Percentiles rank a stretch among this genome's conserved stretches.
Conservation (phyloP, 2,329 filamentous ascomycete species). For the Sarocladiaceae sp. region DNA sequence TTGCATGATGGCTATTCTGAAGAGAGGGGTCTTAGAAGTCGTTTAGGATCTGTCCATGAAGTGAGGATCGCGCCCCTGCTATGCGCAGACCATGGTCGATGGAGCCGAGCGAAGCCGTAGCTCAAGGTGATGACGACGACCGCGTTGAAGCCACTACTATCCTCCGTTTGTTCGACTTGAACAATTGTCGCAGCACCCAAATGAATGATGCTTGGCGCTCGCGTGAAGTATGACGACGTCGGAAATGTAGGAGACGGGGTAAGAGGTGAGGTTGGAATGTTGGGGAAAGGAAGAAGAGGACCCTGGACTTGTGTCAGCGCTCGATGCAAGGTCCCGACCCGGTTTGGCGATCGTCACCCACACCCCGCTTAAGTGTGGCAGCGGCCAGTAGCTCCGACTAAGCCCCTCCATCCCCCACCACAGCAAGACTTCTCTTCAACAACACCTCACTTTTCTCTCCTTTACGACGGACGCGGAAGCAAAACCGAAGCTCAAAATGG, state of each 20-base stretch:
- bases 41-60: background rate
- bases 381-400: background rate
- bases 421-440: background rate
- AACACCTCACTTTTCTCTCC: background rate
- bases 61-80: slow-evolving; percentile 5
- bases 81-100: slow-evolving; percentile 2
- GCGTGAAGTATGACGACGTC: background rate
- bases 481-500: slow-evolving; percentile 7
- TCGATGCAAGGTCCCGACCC: background rate
- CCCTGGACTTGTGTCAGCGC: background rate
- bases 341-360: background rate
- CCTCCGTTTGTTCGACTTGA: too few species aligned
- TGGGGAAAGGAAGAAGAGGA: background rate
- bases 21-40: slow-evolving; percentile 1
- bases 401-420: background rate
- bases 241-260: background rate
- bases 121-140: background rate
- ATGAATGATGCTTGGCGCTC: too few species aligned
- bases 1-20: slow-evolving; percentile 39
- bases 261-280: background rate
- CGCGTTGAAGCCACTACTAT: background rate
- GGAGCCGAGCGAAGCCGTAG: background rate
- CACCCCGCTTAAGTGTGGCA: slow-evolving; percentile 4
- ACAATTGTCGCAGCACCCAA: too few species aligned
- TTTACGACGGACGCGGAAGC: background rate